Percentiles rank a stretch among this genome's conserved stretches.
These are phyloP conservation scores for Daldinia loculata DNA, from an alignment of 495 filamentous ascomycete genomes.

Conservation along the genomic window DNA sequence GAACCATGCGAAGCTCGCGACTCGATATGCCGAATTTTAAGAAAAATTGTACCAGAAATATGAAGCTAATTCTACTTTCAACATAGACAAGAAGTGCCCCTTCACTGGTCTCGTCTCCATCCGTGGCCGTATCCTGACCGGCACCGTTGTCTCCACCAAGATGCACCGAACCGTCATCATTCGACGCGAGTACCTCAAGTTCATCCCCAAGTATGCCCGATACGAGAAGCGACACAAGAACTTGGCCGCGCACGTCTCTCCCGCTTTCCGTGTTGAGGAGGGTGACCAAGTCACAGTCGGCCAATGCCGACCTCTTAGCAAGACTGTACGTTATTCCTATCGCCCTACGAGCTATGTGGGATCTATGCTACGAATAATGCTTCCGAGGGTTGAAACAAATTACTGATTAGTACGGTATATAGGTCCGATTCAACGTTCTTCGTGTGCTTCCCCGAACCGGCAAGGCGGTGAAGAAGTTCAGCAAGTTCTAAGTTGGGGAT, in stretches of 20 bases:
- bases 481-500: slow-evolving; percentile 83
- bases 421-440: slow-evolving; percentile 99
- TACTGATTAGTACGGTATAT: slow-evolving; percentile 33
- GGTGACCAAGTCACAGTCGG: slow-evolving; percentile 99
- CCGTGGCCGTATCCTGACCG: slow-evolving; percentile 99
- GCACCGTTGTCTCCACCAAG: slow-evolving; percentile 98
- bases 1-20: neutral
- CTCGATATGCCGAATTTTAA: slow-evolving; percentile 1
- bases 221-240: slow-evolving; percentile 99
- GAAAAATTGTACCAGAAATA: neutral
- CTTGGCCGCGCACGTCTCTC: slow-evolving; percentile 96
- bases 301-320: slow-evolving; percentile 97
- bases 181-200: slow-evolving; percentile 99
- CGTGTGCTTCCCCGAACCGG: slow-evolving; percentile 95
- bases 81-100: slow-evolving; percentile 99
- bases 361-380: neutral
- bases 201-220: slow-evolving; percentile 97
- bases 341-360: neutral
- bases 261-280: slow-evolving; percentile 99
- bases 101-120: slow-evolving; percentile 98
- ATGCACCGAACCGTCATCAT: slow-evolving; percentile 99
- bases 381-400: slow-evolving; percentile 13
- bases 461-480: slow-evolving; percentile 96
- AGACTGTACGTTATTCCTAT: slow-evolving; percentile 78
- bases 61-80: slow-evolving; percentile 39